Conservation (phyloP, 257 asterid species). For the Solanum chaucha region DNA sequence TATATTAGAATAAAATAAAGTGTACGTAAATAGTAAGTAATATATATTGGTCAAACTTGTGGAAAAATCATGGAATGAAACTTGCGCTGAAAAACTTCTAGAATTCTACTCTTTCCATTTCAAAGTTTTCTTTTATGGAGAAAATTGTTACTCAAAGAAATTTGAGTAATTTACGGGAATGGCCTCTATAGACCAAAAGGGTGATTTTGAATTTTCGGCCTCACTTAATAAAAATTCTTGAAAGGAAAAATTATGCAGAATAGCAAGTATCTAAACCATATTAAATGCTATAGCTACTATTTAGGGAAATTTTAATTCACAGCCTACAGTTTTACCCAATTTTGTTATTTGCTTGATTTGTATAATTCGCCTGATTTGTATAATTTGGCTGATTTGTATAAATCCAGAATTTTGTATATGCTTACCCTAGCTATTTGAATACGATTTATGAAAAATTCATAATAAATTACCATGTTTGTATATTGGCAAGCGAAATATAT, state of each 20-base stretch:
- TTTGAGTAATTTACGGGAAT: neutral
- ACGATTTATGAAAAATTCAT: neutral
- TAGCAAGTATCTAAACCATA: too few relatives aligned
- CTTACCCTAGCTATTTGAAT: neutral
- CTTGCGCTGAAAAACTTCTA: neutral
- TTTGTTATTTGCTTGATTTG: too few relatives aligned
- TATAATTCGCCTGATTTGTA: too few relatives aligned
- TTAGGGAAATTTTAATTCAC: neutral
- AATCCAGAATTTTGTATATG: neutral
- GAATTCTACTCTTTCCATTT: neutral
- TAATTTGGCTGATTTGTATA: too few relatives aligned
- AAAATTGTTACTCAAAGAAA: neutral
- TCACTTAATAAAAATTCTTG: neutral
- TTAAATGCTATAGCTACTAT: neutral
- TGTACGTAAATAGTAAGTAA: neutral
- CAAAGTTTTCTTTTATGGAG: neutral
- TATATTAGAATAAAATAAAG: neutral
- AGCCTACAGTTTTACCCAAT: neutral
- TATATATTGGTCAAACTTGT: neutral
- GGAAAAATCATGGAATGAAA: neutral
- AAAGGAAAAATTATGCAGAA: neutral
- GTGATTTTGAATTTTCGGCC: neutral
- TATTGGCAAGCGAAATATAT: neutral
- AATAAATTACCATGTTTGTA: too few relatives aligned
- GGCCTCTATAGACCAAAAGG: neutral